Evolutionary conservation across 2,329 filamentous ascomycete genomes (phyloP).

Genomic region (Hypoxylon sp.): DNA sequence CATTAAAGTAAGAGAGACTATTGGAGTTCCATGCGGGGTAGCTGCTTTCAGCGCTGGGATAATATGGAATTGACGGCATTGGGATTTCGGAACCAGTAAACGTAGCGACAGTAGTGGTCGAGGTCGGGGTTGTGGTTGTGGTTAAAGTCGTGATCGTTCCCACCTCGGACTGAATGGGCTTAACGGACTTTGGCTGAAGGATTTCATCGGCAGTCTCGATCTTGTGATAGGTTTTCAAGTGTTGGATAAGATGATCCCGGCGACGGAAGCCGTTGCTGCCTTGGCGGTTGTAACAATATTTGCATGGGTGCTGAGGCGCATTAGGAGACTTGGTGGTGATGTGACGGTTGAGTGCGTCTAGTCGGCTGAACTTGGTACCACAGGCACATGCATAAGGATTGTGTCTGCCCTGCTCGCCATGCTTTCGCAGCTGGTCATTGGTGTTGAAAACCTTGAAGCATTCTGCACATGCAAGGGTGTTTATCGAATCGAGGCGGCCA

Average conservation of each 20-base stretch:
- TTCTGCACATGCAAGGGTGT: conserved; percentile 5
- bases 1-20: not conserved
- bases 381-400: conserved; percentile 37
- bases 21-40: not conserved
- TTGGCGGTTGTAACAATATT: conserved; percentile 29
- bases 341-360: conserved; percentile 38
- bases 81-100: not conserved
- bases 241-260: conserved; percentile 38
- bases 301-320: conserved; percentile 22
- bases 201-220: conserved; percentile 27
- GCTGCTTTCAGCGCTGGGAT: not conserved
- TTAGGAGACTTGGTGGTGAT: conserved; percentile 33
- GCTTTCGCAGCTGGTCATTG: conserved; percentile 14
- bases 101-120: not conserved
- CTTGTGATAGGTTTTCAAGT: conserved; percentile 36
- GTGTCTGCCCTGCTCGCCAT: conserved; percentile 19
- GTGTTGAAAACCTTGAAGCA: conserved; percentile 16
- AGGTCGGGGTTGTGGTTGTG: not conserved
- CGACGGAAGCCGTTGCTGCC: conserved; percentile 33
- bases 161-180: not conserved
- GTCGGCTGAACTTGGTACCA: conserved; percentile 27
- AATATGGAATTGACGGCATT: not conserved
- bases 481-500: not conserved
- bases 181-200: not conserved
- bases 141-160: not conserved